Base-by-base conservation (phyloP, 192 early-diverging fungal genomes). In the Coemansia sp. region DNA sequence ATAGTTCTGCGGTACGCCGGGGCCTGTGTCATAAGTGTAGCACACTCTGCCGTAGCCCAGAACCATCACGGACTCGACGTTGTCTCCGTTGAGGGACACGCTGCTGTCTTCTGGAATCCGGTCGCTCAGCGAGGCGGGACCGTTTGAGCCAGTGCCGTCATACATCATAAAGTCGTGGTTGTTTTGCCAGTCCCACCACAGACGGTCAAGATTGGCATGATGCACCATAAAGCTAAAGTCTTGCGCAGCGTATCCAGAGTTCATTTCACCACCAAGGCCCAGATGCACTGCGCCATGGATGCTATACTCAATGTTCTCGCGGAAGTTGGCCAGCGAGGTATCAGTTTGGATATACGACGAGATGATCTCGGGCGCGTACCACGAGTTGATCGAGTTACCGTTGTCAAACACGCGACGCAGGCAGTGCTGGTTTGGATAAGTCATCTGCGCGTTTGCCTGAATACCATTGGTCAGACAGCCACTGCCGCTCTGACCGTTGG, bases 101-200 rank as follows among this genome's bases (percentile, higher is more conserved):
- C 66, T 67, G 19, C 27, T 50, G 57, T 71, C 73, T 22, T 77
- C 67, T 9, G 71, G 71, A 28, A 81, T 73, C 5, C 31, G 16
- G 51, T 76, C 73, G 9, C 58, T 58, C 21, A 82, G 62, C 25
- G 67, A 56, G 0, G 74, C 72, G 0, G 72, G 57, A 23, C 67
- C 61, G 32, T 66, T 65, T 7, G 60, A 49, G 22, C 70, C 71
- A 14, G 61, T 60, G 19, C 80, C 75, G 41, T 82, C 80, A 48
- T 77, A 74, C 62, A 65, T 72, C 19, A 68, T 9, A 56, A 65
- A 38, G 38, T 60, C 54, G 53, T 79, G 67, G 1, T 32, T 53
- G 69, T 72, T 77, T 60, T 84, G 82, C 82, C 82, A 84, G 64
- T 81, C 74, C 66, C 67, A 69, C 82, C 82, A 84, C 72, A 84